These are phyloP conservation scores for Glycine tomentella DNA, from an alignment of 306 rosid genomes.

Conservation along the genomic window DNA sequence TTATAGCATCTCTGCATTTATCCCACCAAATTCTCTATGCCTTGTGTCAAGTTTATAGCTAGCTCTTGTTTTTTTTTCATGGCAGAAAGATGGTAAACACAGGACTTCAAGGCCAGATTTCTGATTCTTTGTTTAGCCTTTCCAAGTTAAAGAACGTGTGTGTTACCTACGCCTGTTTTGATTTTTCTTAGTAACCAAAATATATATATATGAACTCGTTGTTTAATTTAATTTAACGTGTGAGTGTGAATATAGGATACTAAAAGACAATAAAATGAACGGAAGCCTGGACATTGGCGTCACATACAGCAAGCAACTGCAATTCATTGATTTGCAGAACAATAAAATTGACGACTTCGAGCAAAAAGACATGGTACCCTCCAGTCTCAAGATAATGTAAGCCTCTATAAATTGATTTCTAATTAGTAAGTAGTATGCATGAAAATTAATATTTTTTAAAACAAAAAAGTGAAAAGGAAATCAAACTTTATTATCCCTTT, in stretches of 20 bases:
- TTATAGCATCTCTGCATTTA: background rate
- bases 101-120: background rate
- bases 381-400: background rate
- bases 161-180: too few relatives aligned
- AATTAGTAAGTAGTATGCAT: too few relatives aligned
- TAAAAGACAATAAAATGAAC: background rate
- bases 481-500: background rate
- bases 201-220: background rate
- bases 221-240: background rate
- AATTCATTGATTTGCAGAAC: background rate
- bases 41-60: background rate
- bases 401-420: background rate
- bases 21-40: background rate
- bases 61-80: background rate
- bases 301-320: background rate
- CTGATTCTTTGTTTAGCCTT: conserved; percentile 17
- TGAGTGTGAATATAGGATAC: background rate
- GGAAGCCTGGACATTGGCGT: background rate
- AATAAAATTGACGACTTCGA: background rate
- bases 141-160: background rate
- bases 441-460: too few relatives aligned
- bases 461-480: too few relatives aligned
- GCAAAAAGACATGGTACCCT: background rate
- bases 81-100: background rate
- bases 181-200: background rate